Conservation (phyloP, 495 filamentous ascomycete species). For the Daldinia bambusicola region DNA sequence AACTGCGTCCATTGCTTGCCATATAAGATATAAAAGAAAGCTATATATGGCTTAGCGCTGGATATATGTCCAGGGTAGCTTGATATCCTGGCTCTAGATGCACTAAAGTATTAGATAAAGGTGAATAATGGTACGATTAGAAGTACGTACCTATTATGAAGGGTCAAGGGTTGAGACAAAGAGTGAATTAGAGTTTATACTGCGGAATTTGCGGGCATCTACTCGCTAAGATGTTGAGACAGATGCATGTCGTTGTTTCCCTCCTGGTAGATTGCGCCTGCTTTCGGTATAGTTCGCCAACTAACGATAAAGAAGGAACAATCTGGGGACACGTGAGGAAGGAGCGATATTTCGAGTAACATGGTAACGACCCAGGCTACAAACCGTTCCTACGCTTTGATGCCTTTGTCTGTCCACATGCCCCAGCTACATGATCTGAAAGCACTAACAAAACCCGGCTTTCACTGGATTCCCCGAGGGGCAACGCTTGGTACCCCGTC, state of each 20-base stretch:
- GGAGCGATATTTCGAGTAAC: neutral
- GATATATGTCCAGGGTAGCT: too few species aligned
- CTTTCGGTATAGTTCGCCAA: slow-evolving; percentile 1
- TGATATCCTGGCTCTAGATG: too few species aligned
- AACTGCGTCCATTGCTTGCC: too few species aligned
- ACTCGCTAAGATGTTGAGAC: neutral
- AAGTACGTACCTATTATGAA: neutral
- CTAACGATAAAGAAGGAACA: neutral
- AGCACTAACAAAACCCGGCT: neutral
- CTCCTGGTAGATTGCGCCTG: neutral
- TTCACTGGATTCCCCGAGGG: slow-evolving; percentile 5
- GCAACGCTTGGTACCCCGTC: neutral
- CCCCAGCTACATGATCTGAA: neutral
- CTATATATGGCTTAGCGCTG: neutral
- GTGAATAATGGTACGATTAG: neutral
- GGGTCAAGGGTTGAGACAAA: neutral
- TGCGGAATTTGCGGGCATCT: neutral
- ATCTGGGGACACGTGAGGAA: neutral
- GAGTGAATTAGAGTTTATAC: neutral
- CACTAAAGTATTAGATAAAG: neutral
- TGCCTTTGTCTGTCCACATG: neutral
- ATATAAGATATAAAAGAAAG: neutral
- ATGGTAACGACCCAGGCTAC: neutral
- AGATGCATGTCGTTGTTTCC: neutral
- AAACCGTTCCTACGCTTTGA: neutral